Conservation (phyloP, 768 basidiomycete genomes). For the Mycena sanguinolenta region DNA sequence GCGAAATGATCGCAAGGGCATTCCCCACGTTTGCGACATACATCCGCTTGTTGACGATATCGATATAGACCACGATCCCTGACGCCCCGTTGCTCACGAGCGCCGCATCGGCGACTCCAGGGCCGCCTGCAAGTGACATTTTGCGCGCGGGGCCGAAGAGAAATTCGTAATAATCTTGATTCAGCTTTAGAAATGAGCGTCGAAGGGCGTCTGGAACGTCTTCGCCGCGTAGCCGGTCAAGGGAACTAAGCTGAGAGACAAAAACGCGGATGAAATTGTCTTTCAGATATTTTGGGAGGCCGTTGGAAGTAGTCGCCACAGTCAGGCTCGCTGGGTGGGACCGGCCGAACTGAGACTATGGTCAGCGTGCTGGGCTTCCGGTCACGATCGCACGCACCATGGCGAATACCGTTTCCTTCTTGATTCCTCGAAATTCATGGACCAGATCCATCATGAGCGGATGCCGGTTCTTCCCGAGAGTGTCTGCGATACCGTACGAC, state of each 20-base stretch:
- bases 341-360: slow-evolving; percentile 61
- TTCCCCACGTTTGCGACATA: slow-evolving; percentile 94
- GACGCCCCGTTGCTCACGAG: slow-evolving; percentile 82
- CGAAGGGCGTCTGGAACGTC: slow-evolving; percentile 83
- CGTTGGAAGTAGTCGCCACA: slow-evolving; percentile 68
- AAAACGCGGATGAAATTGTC: slow-evolving; percentile 83
- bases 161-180: slow-evolving; percentile 82
- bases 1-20: slow-evolving; percentile 88
- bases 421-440: slow-evolving; percentile 82
- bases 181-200: slow-evolving; percentile 88
- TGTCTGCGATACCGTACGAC: slow-evolving; percentile 97
- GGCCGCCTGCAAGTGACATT: slow-evolving; percentile 64
- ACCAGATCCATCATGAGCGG: slow-evolving; percentile 95
- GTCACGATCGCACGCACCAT: slow-evolving; percentile 68
- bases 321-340: slow-evolving; percentile 60
- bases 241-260: slow-evolving; percentile 63
- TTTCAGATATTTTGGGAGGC: slow-evolving; percentile 85
- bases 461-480: slow-evolving; percentile 82
- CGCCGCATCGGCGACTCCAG: slow-evolving; percentile 56
- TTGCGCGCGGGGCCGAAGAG: slow-evolving; percentile 72
- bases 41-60: slow-evolving; percentile 71
- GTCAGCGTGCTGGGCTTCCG: background rate
- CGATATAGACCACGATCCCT: slow-evolving; percentile 88
- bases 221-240: slow-evolving; percentile 64
- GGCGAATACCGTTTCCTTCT: slow-evolving; percentile 94